Evolutionary conservation across 2,329 filamentous ascomycete species (phyloP).

Genomic region (Trichoderma breve): DNA sequence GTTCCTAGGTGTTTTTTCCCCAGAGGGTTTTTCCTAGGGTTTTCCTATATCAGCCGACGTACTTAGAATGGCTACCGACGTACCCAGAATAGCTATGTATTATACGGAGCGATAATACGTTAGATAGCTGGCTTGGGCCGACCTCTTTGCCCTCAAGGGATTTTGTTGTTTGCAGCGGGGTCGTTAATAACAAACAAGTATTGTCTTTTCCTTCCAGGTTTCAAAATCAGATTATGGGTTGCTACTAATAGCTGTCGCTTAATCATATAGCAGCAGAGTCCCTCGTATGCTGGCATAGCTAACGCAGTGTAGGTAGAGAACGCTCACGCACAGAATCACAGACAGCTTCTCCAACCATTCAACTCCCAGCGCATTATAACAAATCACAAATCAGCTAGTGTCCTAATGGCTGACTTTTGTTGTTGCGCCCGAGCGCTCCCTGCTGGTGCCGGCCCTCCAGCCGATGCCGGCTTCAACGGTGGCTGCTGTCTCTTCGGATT

Average conservation of each 20-base stretch:
- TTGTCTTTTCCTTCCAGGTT: not conserved
- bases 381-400: conserved; percentile 51
- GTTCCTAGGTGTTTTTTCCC: no score
- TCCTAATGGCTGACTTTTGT: conserved; percentile 46
- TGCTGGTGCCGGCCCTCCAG: conserved; percentile 17
- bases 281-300: not conserved
- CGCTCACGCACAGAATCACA: conserved; percentile 2
- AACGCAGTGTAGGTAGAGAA: not conserved
- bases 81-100: no score
- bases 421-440: conserved; percentile 27
- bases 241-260: not conserved
- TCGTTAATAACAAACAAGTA: not conserved
- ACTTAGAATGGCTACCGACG: no score
- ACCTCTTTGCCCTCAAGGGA: no score
- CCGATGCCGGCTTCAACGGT: conserved; percentile 14
- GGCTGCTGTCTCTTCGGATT: conserved; percentile 47
- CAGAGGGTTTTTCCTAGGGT: no score
- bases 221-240: not conserved
- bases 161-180: no score
- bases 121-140: no score
- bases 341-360: not conserved
- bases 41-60: no score
- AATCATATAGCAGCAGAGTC: not conserved
- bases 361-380: not conserved
- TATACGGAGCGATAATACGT: no score